Base-by-base conservation (phyloP, 495 filamentous ascomycete species). In the Annulohypoxylon maeteangense region DNA sequence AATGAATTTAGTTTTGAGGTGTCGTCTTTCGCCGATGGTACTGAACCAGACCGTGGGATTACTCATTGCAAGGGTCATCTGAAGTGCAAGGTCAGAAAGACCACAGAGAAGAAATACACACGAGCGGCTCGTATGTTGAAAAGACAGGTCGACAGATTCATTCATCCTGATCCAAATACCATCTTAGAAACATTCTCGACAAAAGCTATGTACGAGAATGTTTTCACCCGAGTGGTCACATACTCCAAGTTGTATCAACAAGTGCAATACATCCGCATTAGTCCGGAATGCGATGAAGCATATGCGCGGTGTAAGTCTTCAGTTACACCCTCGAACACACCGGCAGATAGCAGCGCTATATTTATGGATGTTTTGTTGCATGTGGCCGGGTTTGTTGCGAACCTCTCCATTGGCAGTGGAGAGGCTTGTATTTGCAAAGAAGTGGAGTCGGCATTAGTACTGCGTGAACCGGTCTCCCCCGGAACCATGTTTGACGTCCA, bases 101-200 rank as follows among this genome's bases (percentile, higher is more conserved):
- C 50, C n/a, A 20, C 50, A 10, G 50, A 54, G 50, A 27, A 54
- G 16, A 54, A 54, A 34, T 54, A 34, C 50, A 20, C 29, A 5
- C 50, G 50, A 34, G 50, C 50, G 6, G 50, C 50, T 20, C 50
- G 50, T n/a, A 54, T 54, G 50, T n/a, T 34, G 1, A 29, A 54
- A 34, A 29, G 50, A 7, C 50, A 54, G 50, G 34, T 34, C 27
- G 27, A 54, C 4, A 14, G 50, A 36, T 54, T 32, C 29, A 20
- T 54, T 12, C 50, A 20, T 11, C 50, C 50, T 8, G 50, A 54
- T 14, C 27, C 50, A 29, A 34, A 34, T 8, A 54, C 27, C n/a
- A 54, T 54, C 50, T n/a, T 54, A n/a, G 50, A 54, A 20, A 54
- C 50, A 7, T 34, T 54, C n/a, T 54, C 50, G 50, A 54, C 50